Evolutionary conservation across 2,329 filamentous ascomycete species (phyloP), one percentile per base, ranked within the genome.

Genomic region (Talaromyces sp.): DNA sequence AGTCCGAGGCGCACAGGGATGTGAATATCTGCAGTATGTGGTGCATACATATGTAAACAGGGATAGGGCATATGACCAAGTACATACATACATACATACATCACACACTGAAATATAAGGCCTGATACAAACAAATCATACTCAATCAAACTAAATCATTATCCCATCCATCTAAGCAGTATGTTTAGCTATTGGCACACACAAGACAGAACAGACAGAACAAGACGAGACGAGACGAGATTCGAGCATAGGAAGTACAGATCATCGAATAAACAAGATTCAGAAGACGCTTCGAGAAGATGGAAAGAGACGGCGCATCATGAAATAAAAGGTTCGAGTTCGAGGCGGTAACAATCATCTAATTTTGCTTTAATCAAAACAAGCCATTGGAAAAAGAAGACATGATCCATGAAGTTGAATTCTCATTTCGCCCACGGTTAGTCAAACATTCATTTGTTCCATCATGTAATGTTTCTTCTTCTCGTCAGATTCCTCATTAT

Each of bases 401-500:
- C 37, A 43, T 59, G 19, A 43, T 45, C 22, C 56, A 59, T 58
- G 35, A 39, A 43, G 31, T 37, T 19, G 31, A 19, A 59, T 33
- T 27, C 7, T 50, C 39, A 15, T 43, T 39, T 59, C 39, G 37
- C 56, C 56, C 56, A 43, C 25, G 9, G 37, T 11, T 59, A 41
- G 22, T 56, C 61, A 43, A 63, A 63, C 39, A 57, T 45, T 56
- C 37, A 41, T 27, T 33, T 59, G 56, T 33, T 7, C 49, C 49
- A 33, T 52, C 56, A 27, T 25, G n/a, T 59, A 43, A 43, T 43
- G 41, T 57, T 56, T 57, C 61, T 63, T 47, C 61, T 63, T 63
- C 50, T 63, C 50, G 49, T 63, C 50, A 57, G 27, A 13, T 37
- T n/a, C 27, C 41, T 63, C 61, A 39, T 63, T 25, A 63, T 49